These are phyloP conservation scores for button mushroom (Agaricus bisporus) DNA, from an alignment of 768 basidiomycete species.

Conservation along the genomic window DNA sequence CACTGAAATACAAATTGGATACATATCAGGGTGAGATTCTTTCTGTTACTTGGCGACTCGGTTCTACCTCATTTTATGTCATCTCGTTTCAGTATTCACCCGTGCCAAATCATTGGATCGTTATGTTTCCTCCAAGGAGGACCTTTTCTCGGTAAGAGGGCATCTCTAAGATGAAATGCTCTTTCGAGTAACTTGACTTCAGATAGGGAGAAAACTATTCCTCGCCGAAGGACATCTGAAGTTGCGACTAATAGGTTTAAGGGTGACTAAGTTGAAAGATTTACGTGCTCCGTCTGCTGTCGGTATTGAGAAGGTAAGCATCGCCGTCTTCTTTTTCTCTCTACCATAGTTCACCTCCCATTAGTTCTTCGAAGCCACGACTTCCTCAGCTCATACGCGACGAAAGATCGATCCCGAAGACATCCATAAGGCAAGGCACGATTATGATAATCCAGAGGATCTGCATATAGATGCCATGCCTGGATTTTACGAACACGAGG, in stretches of 20 bases:
- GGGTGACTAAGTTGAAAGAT: slow-evolving; percentile 88
- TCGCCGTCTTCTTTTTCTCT: background rate
- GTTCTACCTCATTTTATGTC: too few relatives aligned
- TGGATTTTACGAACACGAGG: slow-evolving; percentile 46
- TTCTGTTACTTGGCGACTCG: background rate
- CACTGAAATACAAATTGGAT: slow-evolving; percentile 89
- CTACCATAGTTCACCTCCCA: background rate
- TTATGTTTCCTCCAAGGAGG: slow-evolving; percentile 75
- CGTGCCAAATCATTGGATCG: slow-evolving; percentile 76
- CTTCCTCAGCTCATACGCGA: slow-evolving; percentile 10
- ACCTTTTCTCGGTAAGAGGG: slow-evolving; percentile 62
- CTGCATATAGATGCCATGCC: slow-evolving; percentile 38
- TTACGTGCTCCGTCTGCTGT: slow-evolving; percentile 40
- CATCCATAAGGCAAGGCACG: slow-evolving; percentile 15
- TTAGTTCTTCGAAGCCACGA: slow-evolving; percentile 53
- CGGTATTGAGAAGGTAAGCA: slow-evolving; percentile 70
- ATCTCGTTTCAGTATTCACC: slow-evolving; percentile 51
- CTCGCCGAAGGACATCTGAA: slow-evolving; percentile 74
- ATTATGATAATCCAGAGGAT: slow-evolving; percentile 19
- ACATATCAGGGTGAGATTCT: slow-evolving; percentile 65
- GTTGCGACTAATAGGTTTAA: slow-evolving; percentile 80
- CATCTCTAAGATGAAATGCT: slow-evolving; percentile 2
- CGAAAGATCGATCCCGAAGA: slow-evolving; percentile 22
- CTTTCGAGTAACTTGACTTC: background rate
- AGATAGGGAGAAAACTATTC: slow-evolving; percentile 81